phyloP scores from a whole-genome alignment of 2,329 filamentous ascomycete genomes.

The Diaporthe amygdali region DNA sequence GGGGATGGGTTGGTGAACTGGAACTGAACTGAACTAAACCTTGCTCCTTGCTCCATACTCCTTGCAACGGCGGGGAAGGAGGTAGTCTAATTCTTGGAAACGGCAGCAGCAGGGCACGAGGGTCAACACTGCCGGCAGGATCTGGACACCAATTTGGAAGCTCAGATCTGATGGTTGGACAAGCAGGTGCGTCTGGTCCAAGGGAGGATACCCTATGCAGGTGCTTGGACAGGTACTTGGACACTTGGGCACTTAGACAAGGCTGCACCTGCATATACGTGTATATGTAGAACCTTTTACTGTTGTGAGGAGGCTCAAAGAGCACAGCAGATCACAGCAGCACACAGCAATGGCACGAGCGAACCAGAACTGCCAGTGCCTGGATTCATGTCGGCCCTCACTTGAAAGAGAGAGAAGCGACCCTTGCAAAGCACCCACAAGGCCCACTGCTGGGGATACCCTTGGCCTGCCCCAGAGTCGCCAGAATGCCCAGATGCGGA shows the following conservation, averaged over 20 bases:
- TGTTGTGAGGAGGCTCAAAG: neutral
- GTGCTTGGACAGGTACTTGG: neutral
- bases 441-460: neutral
- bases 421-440: neutral
- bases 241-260: no score
- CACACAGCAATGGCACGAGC: neutral
- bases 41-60: neutral
- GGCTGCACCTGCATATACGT: neutral
- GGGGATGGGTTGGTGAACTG: neutral
- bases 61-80: conserved; percentile 1
- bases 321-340: neutral
- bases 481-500: conserved; percentile 19
- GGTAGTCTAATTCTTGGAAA: neutral
- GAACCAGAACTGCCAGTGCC: neutral
- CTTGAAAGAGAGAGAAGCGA: no score
- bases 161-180: conserved; percentile 8
- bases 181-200: neutral
- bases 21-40: no score
- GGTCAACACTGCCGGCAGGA: conserved; percentile 8
- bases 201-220: neutral
- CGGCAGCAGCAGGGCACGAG: neutral
- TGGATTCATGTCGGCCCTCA: no score
- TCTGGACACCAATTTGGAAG: conserved; percentile 4
- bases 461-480: neutral
- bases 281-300: neutral